phyloP scores from a whole-genome alignment of 2,329 filamentous ascomycete species.

The Rhexocercosporidium sp. region DNA sequence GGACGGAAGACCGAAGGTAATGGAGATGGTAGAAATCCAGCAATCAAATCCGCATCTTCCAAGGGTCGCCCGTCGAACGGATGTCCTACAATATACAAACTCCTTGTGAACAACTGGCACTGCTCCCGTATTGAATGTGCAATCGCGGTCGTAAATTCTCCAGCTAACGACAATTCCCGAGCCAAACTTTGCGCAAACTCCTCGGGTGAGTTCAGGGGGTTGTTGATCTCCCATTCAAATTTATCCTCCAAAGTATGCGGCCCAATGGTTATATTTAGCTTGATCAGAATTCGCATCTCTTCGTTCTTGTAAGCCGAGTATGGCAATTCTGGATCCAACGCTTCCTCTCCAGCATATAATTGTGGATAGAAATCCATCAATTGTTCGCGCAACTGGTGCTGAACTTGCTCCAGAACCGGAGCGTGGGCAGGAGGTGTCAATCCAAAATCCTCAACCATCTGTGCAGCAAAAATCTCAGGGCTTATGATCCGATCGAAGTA shows the following conservation, averaged over 20 bases:
- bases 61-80: slow-evolving; percentile 93
- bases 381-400: slow-evolving; percentile 82
- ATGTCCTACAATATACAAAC: slow-evolving; percentile 90
- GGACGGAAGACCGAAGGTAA: slow-evolving; percentile 84
- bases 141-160: slow-evolving; percentile 96
- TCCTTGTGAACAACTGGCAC: slow-evolving; percentile 90
- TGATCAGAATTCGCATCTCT: slow-evolving; percentile 95
- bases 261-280: slow-evolving; percentile 97
- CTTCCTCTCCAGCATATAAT: slow-evolving; percentile 86
- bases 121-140: slow-evolving; percentile 98
- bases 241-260: slow-evolving; percentile 93
- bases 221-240: slow-evolving; percentile 99
- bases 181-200: slow-evolving; percentile 92
- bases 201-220: slow-evolving; percentile 90
- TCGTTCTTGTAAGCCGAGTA: slow-evolving; percentile 98
- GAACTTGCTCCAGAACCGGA: slow-evolving; percentile 64
- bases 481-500: slow-evolving; percentile 85
- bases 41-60: slow-evolving; percentile 87
- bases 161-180: slow-evolving; percentile 85
- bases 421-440: slow-evolving; percentile 73
- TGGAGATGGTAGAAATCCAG: slow-evolving; percentile 85
- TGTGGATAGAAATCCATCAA: slow-evolving; percentile 93
- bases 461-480: slow-evolving; percentile 82
- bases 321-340: slow-evolving; percentile 85
- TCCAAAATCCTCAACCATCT: slow-evolving; percentile 90